phyloP scores from a whole-genome alignment of 2,329 filamentous ascomycete species.

The Diaporthe citrichinensis region DNA sequence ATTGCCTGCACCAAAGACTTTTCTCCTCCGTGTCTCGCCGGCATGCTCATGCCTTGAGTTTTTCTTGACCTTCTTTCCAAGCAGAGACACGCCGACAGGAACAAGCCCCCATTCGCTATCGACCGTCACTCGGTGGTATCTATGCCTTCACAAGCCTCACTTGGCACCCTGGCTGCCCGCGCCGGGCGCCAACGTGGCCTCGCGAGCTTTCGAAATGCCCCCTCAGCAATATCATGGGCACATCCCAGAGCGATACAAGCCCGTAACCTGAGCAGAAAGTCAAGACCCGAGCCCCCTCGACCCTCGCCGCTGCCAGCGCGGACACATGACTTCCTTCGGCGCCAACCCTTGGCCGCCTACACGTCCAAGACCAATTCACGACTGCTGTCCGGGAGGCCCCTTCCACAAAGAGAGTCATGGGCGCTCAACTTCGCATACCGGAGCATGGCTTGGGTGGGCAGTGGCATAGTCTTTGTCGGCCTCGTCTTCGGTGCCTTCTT shows the following conservation, averaged over 20 bases:
- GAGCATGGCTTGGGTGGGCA: constrained; percentile 79
- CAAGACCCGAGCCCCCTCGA: constrained; percentile 21
- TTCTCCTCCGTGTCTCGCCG: not conserved
- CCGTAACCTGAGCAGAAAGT: constrained; percentile 31
- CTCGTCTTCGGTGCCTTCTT: constrained; percentile 86
- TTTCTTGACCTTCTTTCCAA: not conserved
- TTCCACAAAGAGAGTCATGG: constrained; percentile 63
- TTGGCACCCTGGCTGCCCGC: constrained; percentile 36
- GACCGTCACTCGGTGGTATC: constrained; percentile 10
- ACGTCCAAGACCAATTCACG: constrained; percentile 51
- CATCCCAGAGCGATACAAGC: constrained; percentile 28
- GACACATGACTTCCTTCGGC: constrained; percentile 34
- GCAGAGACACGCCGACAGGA: not conserved
- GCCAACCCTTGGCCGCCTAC: constrained; percentile 38
- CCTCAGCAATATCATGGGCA: not conserved
- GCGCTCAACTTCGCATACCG: constrained; percentile 75
- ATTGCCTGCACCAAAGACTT: not conserved
- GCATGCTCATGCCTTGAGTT: constrained; percentile 1
- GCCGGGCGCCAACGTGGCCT: constrained; percentile 37
- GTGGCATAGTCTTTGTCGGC: constrained; percentile 80
- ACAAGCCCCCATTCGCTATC: not conserved
- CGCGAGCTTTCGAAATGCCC: constrained; percentile 9
- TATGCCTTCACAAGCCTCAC: constrained; percentile 41
- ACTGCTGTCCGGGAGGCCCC: constrained; percentile 65
- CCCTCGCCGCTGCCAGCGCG: constrained; percentile 29